Percentiles rank a stretch among this genome's conserved stretches.
phyloP scores from a whole-genome alignment of 805 yeast genomes.

The Candida saitoana region DNA sequence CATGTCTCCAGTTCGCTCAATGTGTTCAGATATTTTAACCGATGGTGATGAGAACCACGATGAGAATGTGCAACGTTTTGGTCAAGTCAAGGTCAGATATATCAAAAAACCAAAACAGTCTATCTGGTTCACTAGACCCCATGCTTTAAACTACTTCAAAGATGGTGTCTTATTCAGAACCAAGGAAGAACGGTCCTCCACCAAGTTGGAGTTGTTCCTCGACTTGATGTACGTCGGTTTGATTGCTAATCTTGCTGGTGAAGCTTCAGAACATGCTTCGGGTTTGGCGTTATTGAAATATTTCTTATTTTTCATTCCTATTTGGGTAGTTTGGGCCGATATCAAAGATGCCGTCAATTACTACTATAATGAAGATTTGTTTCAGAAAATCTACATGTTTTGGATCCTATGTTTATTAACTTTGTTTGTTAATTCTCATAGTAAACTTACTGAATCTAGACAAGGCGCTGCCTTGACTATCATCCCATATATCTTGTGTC shows the following conservation, averaged over 20 bases:
- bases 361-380: slow-evolving; percentile 56
- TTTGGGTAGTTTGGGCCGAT: slow-evolving; percentile 66
- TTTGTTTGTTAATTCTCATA: slow-evolving; percentile 48
- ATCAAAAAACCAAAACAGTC: slow-evolving; percentile 39
- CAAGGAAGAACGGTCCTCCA: slow-evolving; percentile 49
- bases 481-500: slow-evolving; percentile 46
- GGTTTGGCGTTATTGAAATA: slow-evolving; percentile 47
- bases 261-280: slow-evolving; percentile 47
- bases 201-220: slow-evolving; percentile 53
- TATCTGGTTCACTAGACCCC: slow-evolving; percentile 47
- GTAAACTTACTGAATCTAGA: slow-evolving; percentile 30
- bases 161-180: slow-evolving; percentile 55
- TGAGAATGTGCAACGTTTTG: slow-evolving; percentile 43
- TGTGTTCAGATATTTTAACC: background rate
- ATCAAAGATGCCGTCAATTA: slow-evolving; percentile 61
- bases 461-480: slow-evolving; percentile 41
- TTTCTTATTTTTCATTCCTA: slow-evolving; percentile 49
- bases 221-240: slow-evolving; percentile 65
- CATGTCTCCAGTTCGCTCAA: background rate
- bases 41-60: slow-evolving; percentile 15
- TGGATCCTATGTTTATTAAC: slow-evolving; percentile 52
- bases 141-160: slow-evolving; percentile 58
- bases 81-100: slow-evolving; percentile 45
- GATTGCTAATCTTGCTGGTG: slow-evolving; percentile 54
- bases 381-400: slow-evolving; percentile 48